Evolutionary conservation across 768 basidiomycete genomes (phyloP), one percentile per base, ranked within the genome.

Genomic region (Calocybe indica): DNA sequence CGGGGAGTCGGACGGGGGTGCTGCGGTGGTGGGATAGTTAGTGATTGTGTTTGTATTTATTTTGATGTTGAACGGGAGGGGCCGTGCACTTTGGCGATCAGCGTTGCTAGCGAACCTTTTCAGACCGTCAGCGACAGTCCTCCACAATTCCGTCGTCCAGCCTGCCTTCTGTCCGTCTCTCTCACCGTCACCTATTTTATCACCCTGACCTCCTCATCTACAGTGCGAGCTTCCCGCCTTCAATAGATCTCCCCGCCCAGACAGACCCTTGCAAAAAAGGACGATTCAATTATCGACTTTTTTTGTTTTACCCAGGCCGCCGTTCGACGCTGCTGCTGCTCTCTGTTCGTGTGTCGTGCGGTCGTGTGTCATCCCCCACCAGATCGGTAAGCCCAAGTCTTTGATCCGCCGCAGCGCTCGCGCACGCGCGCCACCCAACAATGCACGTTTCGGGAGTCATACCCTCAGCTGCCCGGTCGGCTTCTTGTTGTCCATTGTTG

Each of bases 41-140:
- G 22, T 22, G 22, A 22, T 4, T 22, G 22, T 22, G 22, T 22
- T 22, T 22, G 22, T 22, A 22, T 22, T 22, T 22, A 22, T 22
- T 69, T 73, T 69, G 63, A 59, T 49, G 55, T 53, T 51, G 58
- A 64, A 54, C 63, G 58, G 64, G 46, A 55, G 62, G 62, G 59
- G 61, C 63, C 60, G 62, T 63, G 63, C 60, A 62, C 58, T 49
- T 63, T 64, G 62, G 59, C 56, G 49, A 62, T 64, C 65, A 63
- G 68, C 63, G 69, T 71, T 71, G 69, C 68, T 70, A 71, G 68
- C 64, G 64, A 63, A 63, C 60, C 61, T 62, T 61, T 57, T 22
- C 55, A 62, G 64, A 67, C 55, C 53, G 65, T 65, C 70, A 67
- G 63, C 68, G 68, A 67, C 67, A 68, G 65, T 63, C 64, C 62